Evolutionary conservation across 2,329 filamentous ascomycete species (phyloP).

Genomic region (Cordyceps farinosa): DNA sequence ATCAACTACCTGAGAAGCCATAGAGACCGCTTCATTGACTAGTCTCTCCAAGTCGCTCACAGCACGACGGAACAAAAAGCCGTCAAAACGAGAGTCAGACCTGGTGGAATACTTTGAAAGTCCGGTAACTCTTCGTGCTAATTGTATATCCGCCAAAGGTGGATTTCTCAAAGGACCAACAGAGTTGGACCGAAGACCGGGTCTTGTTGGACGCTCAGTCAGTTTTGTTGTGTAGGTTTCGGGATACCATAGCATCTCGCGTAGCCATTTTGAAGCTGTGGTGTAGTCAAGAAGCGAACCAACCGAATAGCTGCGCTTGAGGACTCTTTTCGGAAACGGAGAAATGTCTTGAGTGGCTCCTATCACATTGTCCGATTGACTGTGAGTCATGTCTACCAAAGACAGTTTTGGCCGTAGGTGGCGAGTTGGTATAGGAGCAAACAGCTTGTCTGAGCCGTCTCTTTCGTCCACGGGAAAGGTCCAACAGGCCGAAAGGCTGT

Average conservation of each 20-base stretch:
- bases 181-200: neutral
- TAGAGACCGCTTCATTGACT: conserved; percentile 42
- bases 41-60: conserved; percentile 45
- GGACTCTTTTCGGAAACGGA: neutral
- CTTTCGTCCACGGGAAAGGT: conserved; percentile 6
- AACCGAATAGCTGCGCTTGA: conserved; percentile 25
- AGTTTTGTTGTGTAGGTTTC: conserved; percentile 27
- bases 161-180: neutral
- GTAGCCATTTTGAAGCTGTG: conserved; percentile 34
- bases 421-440: neutral
- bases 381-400: neutral
- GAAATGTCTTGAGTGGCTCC: neutral
- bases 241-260: conserved; percentile 28
- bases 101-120: conserved; percentile 23
- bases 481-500: conserved; percentile 3
- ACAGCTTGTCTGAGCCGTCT: neutral
- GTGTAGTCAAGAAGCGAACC: conserved; percentile 32
- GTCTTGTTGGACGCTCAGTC: conserved; percentile 26
- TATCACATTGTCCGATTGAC: conserved; percentile 7
- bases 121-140: conserved; percentile 21
- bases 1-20: conserved; percentile 40
- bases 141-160: conserved; percentile 19
- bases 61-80: conserved; percentile 32
- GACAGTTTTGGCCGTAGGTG: neutral
- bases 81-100: conserved; percentile 26